Percentiles rank a stretch among this genome's conserved stretches.
Conservation (phyloP, 140 eudicot genomes). For the Erigeron philadelphicus region DNA sequence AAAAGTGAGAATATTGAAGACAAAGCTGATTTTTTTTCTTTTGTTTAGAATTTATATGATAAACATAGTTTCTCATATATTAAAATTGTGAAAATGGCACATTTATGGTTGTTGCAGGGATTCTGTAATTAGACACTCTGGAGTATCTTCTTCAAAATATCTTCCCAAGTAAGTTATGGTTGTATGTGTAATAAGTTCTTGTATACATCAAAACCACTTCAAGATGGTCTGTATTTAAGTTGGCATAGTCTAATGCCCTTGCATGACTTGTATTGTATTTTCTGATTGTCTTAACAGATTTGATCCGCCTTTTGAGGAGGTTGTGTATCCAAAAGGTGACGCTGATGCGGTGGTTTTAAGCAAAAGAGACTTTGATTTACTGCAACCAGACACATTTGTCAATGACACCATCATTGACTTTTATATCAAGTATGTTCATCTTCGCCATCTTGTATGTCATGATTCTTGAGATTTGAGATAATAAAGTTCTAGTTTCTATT, state of each 20-base stretch:
- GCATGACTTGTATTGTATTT: neutral
- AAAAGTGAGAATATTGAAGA: neutral
- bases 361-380: slow-evolving; percentile 81
- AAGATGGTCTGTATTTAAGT: slow-evolving; percentile 4
- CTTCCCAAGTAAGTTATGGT: slow-evolving; percentile 32
- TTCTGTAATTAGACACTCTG: slow-evolving; percentile 10
- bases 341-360: slow-evolving; percentile 85
- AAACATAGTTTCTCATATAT: neutral
- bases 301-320: slow-evolving; percentile 62
- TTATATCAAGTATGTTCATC: slow-evolving; percentile 67
- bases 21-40: neutral
- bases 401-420: slow-evolving; percentile 95
- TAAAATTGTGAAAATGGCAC: neutral
- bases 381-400: slow-evolving; percentile 75
- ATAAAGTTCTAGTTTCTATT: neutral
- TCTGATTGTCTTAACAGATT: slow-evolving; percentile 45
- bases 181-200: neutral
- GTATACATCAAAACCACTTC: neutral
- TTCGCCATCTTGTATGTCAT: neutral
- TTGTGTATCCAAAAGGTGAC: slow-evolving; percentile 93
- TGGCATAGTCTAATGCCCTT: neutral
- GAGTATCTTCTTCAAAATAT: slow-evolving; percentile 26
- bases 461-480: neutral
- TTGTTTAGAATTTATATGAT: neutral
- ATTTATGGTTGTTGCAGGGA: slow-evolving; percentile 24